phyloP scores from a whole-genome alignment of 768 basidiomycete species.

The Botryobasidium botryosum region DNA sequence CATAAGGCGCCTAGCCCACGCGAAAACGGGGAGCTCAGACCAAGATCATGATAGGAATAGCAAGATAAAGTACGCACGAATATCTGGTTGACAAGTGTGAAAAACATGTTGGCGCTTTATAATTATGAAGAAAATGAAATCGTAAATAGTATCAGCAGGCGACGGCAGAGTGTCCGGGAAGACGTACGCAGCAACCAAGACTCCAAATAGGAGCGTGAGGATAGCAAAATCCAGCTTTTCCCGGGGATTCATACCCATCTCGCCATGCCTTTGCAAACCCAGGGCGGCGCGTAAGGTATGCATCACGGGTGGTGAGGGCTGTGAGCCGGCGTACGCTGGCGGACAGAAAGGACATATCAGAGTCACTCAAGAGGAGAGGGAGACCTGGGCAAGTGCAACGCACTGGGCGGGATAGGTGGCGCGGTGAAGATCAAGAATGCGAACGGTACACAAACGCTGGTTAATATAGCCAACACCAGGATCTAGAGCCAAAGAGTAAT shows the following conservation, averaged over 20 bases:
- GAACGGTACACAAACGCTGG: conserved; percentile 41
- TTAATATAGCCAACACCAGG: conserved; percentile 52
- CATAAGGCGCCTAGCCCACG: conserved; percentile 39
- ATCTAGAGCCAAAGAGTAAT: conserved; percentile 28
- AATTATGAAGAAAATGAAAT: background rate
- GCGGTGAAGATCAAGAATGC: conserved; percentile 39
- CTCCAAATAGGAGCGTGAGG: conserved; percentile 40
- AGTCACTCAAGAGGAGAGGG: too few species aligned
- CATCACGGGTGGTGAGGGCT: conserved; percentile 12
- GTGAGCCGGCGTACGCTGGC: conserved; percentile 16
- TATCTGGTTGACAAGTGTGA: conserved; percentile 48
- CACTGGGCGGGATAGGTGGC: conserved; percentile 71
- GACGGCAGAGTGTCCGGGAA: background rate
- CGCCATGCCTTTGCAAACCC: conserved; percentile 17
- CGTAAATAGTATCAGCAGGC: background rate
- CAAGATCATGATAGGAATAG: background rate
- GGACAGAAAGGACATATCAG: background rate
- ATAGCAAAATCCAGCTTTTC: conserved; percentile 61
- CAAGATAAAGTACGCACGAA: conserved; percentile 30
- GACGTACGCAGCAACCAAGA: conserved; percentile 45
- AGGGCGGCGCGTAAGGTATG: conserved; percentile 20
- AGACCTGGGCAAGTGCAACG: conserved; percentile 12
- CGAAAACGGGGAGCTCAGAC: background rate
- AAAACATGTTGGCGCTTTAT: conserved; percentile 41
- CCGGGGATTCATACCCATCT: conserved; percentile 35